Conservation (phyloP, 1,139 yeast genomes). For the Zygosaccharomyces sapae region DNA sequence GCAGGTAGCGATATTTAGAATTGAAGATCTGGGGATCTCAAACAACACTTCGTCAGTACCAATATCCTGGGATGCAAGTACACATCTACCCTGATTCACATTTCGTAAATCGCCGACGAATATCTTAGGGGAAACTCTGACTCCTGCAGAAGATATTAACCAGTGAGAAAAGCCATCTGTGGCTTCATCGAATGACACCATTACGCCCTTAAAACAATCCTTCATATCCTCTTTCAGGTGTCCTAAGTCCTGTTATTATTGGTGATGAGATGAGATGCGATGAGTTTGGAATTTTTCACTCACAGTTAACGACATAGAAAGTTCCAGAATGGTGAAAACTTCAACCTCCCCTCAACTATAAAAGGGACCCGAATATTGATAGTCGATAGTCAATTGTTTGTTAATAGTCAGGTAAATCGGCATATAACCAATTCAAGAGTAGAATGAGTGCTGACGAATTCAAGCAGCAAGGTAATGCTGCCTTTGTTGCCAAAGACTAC, state of each 20-base stretch:
- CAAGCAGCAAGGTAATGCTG: conserved; percentile 85
- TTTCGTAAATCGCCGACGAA: conserved; percentile 56
- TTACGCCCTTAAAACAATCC: not conserved
- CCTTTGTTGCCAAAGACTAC: conserved; percentile 83
- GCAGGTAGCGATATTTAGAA: conserved; percentile 59
- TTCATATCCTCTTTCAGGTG: too few species aligned
- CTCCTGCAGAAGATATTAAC: conserved; percentile 45
- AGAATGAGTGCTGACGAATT: conserved; percentile 61
- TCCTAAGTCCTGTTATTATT: not conserved
- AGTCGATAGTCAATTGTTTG: not conserved
- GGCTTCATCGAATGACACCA: conserved; percentile 21
- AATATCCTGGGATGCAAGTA: conserved; percentile 63
- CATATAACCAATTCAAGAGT: too few species aligned
- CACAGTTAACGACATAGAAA: conserved; percentile 14
- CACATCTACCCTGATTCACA: conserved; percentile 69
- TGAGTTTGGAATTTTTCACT: conserved; percentile 13
- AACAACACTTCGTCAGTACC: conserved; percentile 57
- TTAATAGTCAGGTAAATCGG: too few species aligned
- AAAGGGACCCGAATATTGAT: conserved; percentile 6
- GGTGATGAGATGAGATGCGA: conserved; percentile 7
- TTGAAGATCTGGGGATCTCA: conserved; percentile 56
- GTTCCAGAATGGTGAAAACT: conserved; percentile 16
- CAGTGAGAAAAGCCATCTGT: conserved; percentile 50
- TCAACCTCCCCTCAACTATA: conserved; percentile 8
- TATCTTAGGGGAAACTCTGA: conserved; percentile 52